Base-by-base conservation (phyloP, 164 flowering plant genomes). In the Cinnamomum chago region DNA sequence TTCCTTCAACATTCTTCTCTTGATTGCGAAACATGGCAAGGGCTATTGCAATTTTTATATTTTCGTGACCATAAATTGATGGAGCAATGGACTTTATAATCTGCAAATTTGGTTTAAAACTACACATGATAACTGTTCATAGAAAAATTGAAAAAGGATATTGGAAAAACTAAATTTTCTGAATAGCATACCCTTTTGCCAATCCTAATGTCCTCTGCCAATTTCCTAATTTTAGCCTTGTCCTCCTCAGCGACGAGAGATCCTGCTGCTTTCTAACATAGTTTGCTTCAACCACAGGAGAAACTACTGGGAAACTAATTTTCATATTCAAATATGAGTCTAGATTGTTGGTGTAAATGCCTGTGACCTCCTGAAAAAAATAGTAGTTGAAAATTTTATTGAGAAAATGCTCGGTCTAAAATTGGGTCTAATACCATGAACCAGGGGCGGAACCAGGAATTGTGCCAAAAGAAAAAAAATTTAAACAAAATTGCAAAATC, bases 1-100 rank as follows among this genome's bases (percentile, higher is more conserved):
- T 95, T 72, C 99, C 99, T 82, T 92, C 79, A 35, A 92, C 95
- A 85, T 92, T 93, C 80, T 95, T 95, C 79, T 91, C 99, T 78
- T 95, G 99, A 65, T 98, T 98, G 55, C 99, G 98, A 84, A 95
- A 95, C 98, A 95, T 95, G 30, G 99, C 97, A 78, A 95, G 92
- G 70, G 99, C 94, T 75, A 95, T 79, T 35, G 98, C 99, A 72
- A 95, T 95, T 86, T 95, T 95, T 67, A 95, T 95, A 83, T 95
- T 97, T 76, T 95, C 97, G 25, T 95, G 98, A 66, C 99, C 99
- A 83, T 95, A 95, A 52, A 95, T 95, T 67, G 99, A 95, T 67
- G 98, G 99, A 5, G 99, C 99, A 72, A 95, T 92, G 23, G 99
- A 95, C 85, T 95, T 95, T 73, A 90, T 22, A 71, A 95, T 93